Conservation (phyloP, 78 protist genomes). For the Polysphondylium violaceum region DNA sequence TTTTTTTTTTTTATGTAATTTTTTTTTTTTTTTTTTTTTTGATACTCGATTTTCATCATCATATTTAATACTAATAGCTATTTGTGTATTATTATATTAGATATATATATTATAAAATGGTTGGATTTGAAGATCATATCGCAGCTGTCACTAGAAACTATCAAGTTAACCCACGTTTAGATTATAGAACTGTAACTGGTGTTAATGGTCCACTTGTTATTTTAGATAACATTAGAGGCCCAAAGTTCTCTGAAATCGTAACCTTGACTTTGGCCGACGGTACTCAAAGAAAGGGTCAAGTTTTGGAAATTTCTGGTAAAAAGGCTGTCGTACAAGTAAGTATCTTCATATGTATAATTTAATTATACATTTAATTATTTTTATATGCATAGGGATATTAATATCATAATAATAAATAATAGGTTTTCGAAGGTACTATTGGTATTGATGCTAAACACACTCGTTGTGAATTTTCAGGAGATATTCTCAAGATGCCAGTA, state of each 20-base stretch:
- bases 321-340: conserved; percentile 98
- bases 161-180: conserved; percentile 88
- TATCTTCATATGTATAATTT: not conserved
- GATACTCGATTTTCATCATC: not conserved
- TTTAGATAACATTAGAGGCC: conserved; percentile 96
- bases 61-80: not conserved
- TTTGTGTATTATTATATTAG: not conserved
- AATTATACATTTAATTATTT: not conserved
- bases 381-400: not conserved
- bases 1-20: too few species aligned
- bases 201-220: conserved; percentile 99
- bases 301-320: conserved; percentile 95
- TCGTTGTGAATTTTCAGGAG: conserved; percentile 97
- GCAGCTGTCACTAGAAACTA: conserved; percentile 87
- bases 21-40: conserved; percentile 27
- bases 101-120: conserved; percentile 30
- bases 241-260: conserved; percentile 99
- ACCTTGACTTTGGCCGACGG: conserved; percentile 96
- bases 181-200: conserved; percentile 98
- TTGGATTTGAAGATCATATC: conserved; percentile 76
- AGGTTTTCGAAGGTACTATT: conserved; percentile 99
- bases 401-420: not conserved
- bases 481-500: conserved; percentile 94
- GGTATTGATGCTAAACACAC: conserved; percentile 98
- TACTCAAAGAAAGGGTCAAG: conserved; percentile 95